Base-by-base conservation (phyloP, 2,329 filamentous ascomycete species). In the Didymella arachidicola region DNA sequence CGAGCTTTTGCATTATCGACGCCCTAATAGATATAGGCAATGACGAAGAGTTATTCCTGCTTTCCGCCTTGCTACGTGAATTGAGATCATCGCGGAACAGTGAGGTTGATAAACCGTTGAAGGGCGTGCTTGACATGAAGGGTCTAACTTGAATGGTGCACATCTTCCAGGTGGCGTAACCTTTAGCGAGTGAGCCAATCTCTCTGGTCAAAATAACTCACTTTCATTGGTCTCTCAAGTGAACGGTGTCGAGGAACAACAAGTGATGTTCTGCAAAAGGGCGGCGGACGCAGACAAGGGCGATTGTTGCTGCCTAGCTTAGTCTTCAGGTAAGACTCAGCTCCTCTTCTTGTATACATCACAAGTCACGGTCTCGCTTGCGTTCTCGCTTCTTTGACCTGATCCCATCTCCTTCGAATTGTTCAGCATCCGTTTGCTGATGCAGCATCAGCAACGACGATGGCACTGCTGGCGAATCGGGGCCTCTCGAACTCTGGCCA, bases 321-420 rank as follows among this genome's bases (percentile, higher is more conserved):
- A 25, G 34, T n/a, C 41, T 26, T 50, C 32, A 50, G 12, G 36
- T 30, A 50, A 50, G 47, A 50, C n/a, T 42, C 47, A 50, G 7
- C 14, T 36, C 19, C n/a, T 22, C n/a, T 22, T 41, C 36, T 41
- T 41, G 34, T 7, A n/a, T 41, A 29, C 25, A 38, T 42, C 25
- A 30, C 25, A 30, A 22, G 34, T 29, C 36, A 30, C 16, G 4
- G 22, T 26, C 43, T 45, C 27, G 18, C 27, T 45, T 45, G 27
- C 27, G 10, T 45, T 4, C 19, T 12, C 8, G n/a, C 36, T 4
- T 19, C n/a, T 4, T 19, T 19, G 18, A 39, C 2, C 36, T 8
- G 19, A 41, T 4, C 12, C 6, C 38, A 14, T 41, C 19, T 25
- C 16, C 12, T 8, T 22, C 43, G 14, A 32, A 19, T 30, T 26